Evolutionary conservation across 2,329 filamentous ascomycete genomes (phyloP), one percentile per base, ranked within the genome.

Genomic region (Gliomastix tumulicola): DNA sequence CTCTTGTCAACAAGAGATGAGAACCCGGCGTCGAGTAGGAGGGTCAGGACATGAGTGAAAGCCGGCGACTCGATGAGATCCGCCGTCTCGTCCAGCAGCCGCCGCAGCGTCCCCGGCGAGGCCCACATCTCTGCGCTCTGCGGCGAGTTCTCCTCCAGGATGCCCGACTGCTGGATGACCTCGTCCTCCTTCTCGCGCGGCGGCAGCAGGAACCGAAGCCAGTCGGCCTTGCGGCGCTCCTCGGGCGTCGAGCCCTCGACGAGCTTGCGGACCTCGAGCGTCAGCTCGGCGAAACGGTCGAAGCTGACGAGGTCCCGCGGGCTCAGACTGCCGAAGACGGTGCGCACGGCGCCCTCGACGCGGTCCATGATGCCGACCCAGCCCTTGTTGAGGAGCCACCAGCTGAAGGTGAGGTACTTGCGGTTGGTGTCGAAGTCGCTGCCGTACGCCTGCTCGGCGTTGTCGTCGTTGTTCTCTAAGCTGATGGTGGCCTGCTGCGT

Each of bases 401-500:
- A 98, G 62, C 88, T 95, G 58, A 97, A 94, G 28, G 89, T 94
- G 34, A 98, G 71, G 55, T 97, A 98, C 53, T 86, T 85, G 49
- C 89, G 76, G 61, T 98, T 98, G 22, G 88, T 94, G 59, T 96
- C 89, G 48, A 95, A 96, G 59, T 98, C 92, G 58, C 85, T 90
- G 31, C 88, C 88, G 54, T 94, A 88, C 5, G 80, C 75, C 49
- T 89, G 84, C 37, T 90, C 85, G 15, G 76, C 70, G 51, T 84
- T 83, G 55, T 92, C 87, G 55, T 96, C 90, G 52, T 94, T 82
- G 59, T 97, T 92, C 64, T 96, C 88, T 15, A 97, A 73, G 49
- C 75, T 89, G 55, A 98, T 98, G 30, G 79, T 84, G 5, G 84
- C 79, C 36, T 85, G 75, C 15, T 78, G 69, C 7, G 78, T 68